Evolutionary conservation across 1,139 yeast genomes (phyloP), one percentile per base, ranked within the genome.

Genomic region (Saccharomyces hybrid): DNA sequence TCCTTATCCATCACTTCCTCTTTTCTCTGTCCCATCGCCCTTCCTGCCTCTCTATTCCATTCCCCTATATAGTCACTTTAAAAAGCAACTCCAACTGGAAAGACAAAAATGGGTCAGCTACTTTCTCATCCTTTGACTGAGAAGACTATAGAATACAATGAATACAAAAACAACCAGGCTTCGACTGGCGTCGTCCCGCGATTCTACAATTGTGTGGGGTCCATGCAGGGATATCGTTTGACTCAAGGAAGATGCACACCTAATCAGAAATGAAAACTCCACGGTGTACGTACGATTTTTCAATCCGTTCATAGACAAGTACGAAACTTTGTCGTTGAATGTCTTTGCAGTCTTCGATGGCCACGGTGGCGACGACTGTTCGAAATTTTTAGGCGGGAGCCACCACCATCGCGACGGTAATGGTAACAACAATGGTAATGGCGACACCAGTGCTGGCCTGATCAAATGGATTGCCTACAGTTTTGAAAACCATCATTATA

Each of bases 221-320:
- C 87, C 41, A 86, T 86, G 88, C 91, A 86, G 66, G 93, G 95
- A 2, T 86, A 85, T 69, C 71, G 95, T 52, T 73, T 82, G 67
- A 77, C 86, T 9, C 88, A 86, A 86, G 83, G 95, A 86, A 64
- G 95, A 86, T 69, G 88, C 91, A 4, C 88, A 83, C 67, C 77
- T 67, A 41, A 78, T 69, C 73, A 59, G 61, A 27, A 71, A 66
- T 55, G 69, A 65, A 47, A 62, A 60, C 12, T 60, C 61, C 16
- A 50, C 61, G 0, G 48, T 58, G 44, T 52, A 54, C 12, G 60
- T 67, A 14, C 58, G 78, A 14, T 68, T 68, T 53, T 66, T 65
- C 53, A 62, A 68, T 48, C 73, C 72, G 5, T 62, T 68, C 46
- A 63, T 61, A 29, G 65, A 66, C 3, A 55, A 55, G 11, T 52